These are phyloP conservation scores for Thuja plicata DNA, from an alignment of 83 land plant species.

Conservation along the genomic window DNA sequence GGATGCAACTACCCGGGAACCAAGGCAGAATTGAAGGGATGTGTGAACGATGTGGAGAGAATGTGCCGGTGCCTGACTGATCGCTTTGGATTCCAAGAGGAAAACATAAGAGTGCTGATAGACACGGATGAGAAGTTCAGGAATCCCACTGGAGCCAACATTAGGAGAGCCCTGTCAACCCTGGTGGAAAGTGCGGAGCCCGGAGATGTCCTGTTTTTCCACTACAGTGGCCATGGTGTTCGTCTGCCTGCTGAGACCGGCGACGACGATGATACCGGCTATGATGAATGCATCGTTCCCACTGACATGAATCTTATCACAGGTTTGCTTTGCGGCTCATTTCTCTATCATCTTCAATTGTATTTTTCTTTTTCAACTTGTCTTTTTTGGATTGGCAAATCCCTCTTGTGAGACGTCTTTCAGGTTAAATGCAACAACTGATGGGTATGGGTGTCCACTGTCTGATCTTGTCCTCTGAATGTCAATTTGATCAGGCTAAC, in stretches of 20 bases:
- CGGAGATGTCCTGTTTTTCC: slow-evolving; percentile 69
- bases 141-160: slow-evolving; percentile 71
- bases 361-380: neutral
- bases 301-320: slow-evolving; percentile 82
- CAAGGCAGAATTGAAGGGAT: slow-evolving; percentile 76
- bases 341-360: neutral
- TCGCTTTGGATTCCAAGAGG: slow-evolving; percentile 62
- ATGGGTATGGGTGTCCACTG: no score
- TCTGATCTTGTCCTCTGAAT: no score
- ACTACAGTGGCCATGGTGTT: slow-evolving; percentile 82
- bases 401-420: no score
- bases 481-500: no score
- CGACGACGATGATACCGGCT: slow-evolving; percentile 76
- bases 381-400: neutral
- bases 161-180: slow-evolving; percentile 32
- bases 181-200: slow-evolving; percentile 39
- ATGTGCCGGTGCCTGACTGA: slow-evolving; percentile 56
- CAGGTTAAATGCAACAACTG: no score
- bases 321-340: slow-evolving; percentile 28
- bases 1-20: slow-evolving; percentile 83
- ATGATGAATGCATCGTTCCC: slow-evolving; percentile 84
- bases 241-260: slow-evolving; percentile 86
- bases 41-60: slow-evolving; percentile 72
- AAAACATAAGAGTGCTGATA: slow-evolving; percentile 60
- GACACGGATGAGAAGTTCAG: slow-evolving; percentile 64